Evolutionary conservation across 1,284 basidiomycete species (phyloP).

Genomic region (Hortiboletus rubellus): DNA sequence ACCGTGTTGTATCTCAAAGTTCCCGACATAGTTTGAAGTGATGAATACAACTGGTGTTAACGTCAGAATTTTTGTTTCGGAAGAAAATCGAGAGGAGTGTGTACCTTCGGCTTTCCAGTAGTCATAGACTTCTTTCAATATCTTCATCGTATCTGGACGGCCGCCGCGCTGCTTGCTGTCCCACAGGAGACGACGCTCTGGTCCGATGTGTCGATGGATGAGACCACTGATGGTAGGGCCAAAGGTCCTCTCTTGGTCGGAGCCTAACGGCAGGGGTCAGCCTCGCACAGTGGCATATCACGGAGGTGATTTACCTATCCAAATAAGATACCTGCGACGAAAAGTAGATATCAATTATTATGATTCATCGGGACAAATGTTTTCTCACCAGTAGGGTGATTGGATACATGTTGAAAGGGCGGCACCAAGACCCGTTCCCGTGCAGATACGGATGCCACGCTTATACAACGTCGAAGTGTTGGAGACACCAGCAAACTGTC

Average conservation of each 20-base stretch:
- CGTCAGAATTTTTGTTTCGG: conserved; percentile 1
- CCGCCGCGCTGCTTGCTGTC: conserved; percentile 68
- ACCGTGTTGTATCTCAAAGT: conserved; percentile 74
- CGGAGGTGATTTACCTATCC: conserved; percentile 57
- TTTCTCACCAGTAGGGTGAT: conserved; percentile 61
- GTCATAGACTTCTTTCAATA: conserved; percentile 64
- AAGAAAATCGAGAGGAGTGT: neutral
- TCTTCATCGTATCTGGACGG: conserved; percentile 74
- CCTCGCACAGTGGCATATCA: neutral
- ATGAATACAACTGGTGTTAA: conserved; percentile 65
- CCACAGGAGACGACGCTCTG: conserved; percentile 71
- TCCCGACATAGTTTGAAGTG: conserved; percentile 73
- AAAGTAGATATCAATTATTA: conserved; percentile 2
- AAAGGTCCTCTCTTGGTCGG: conserved; percentile 76
- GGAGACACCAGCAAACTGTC: conserved; percentile 73
- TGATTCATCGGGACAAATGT: conserved; percentile 5
- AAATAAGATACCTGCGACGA: conserved; percentile 64
- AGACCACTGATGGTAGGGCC: conserved; percentile 71
- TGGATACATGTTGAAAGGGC: conserved; percentile 75
- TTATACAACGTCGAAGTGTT: conserved; percentile 75
- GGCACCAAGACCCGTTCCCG: conserved; percentile 75
- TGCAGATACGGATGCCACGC: conserved; percentile 75
- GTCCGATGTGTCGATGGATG: conserved; percentile 63
- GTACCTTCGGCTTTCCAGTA: conserved; percentile 71
- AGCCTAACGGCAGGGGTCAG: conserved; percentile 43